Base-by-base conservation (phyloP, 148 eudicot genomes). In the Silene conica region DNA sequence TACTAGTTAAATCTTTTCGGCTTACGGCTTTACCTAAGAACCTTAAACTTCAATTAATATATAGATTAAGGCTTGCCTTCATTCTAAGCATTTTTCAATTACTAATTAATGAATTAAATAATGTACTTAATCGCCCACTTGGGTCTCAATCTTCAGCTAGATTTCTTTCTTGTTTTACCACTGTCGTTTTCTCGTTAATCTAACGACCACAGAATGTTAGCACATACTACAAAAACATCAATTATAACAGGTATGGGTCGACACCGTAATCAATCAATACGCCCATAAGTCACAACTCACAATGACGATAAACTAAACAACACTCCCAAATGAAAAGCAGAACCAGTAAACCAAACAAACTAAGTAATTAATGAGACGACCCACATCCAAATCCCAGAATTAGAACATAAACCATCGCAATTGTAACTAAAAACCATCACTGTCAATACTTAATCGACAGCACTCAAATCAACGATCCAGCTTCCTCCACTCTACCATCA, bases 191-290 rank as follows among this genome's bases (percentile, higher is more conserved):
- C 12, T n/a, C 55, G 6, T 4, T 10, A 64, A 74, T 21, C 28
- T 43, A 28, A 26, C 66, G 56, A 73, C 61, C 67, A 67, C 38
- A 75, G 72, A 76, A 68, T 76, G 78, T 57, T 68, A 38, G 22
- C 58, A 8, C 26, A 55, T 63, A 58, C 16, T 25, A 23, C 65
- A 22, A 21, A n/a, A 64, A 46, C 52, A 74, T 46, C 19, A 26
- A 20, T 52, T 31, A 21, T 5, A 7, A 25, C 55, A 43, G 26
- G 26, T 34, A 64, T n/a, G 41, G 15, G 7, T 46, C 19, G 3
- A 74, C 57, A 18, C 3, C 8, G 52, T 15, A 54, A 26, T 48
- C 52, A 66, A 74, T 28, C 71, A 74, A 28, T 74, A 23, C 10
- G 1, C 57, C 77, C 74, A 71, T 57, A 74, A 45, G 23, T 63